Base-by-base conservation (phyloP, 139 green algal species). In the Chlorella sp. region DNA sequence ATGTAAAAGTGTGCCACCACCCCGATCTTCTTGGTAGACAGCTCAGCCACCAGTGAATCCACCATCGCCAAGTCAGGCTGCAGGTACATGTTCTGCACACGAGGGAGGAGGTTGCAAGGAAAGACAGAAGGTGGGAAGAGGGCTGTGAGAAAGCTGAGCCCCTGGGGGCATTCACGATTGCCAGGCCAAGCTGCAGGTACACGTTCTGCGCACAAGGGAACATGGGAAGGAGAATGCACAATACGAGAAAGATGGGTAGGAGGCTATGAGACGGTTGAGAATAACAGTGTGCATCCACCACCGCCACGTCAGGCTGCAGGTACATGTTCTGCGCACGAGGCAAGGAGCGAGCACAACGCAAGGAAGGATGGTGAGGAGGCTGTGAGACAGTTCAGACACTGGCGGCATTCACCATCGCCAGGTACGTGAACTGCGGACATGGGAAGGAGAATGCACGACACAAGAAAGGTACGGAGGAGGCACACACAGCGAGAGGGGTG, bases 1-100 rank as follows among this genome's bases (percentile, higher is more conserved):
- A 99, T 99, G 95, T 99, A 99, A 84, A 99, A 99, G 92, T 99
- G 98, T 36, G 98, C 98, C 86, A 99, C 98, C 32, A 99, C 94
- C n/a, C 98, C 98, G n/a, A 99, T 95, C 68, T 94, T 93, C 93
- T 99, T 99, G n/a, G 77, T 78, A 3, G 85, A 30, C 84, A 99
- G 93, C 87, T 96, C 40, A 5, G 86, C n/a, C 36, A 91, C 90
- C 80, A 96, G 90, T 0, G 34, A 42, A 15, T 93, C 81, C 26
- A 97, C 95, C 42, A 89, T 71, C 12, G 40, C 88, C 3, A 53
- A 19, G 86, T 96, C 90, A 18, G 96, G 96, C 37, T 92, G 39
- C 87, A 95, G 82, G 88, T 88, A 95, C 85, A 96, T 73, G 26
- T 95, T 95, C 79, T 93, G 61, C 32, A 36, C 11, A 3, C 36